Conservation (phyloP, 352 stramenopile species). For the Hyaloperonospora arabidopsidis region DNA sequence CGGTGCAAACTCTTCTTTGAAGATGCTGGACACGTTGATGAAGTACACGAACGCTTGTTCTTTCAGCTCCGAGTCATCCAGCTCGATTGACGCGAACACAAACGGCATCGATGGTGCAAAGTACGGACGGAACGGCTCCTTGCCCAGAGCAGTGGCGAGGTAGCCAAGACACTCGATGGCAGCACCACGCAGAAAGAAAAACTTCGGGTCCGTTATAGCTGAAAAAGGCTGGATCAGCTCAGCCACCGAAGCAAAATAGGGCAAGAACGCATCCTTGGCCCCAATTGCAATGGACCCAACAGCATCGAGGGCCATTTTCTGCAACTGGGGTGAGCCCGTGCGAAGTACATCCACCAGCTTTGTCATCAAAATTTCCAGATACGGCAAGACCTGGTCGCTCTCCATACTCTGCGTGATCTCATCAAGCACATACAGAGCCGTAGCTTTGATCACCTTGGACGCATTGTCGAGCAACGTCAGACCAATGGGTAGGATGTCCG, state of each 20-base stretch:
- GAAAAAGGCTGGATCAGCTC: slow-evolving; percentile 87
- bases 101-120: slow-evolving; percentile 92
- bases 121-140: slow-evolving; percentile 93
- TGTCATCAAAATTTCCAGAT: slow-evolving; percentile 92
- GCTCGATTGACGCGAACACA: slow-evolving; percentile 88
- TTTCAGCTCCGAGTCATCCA: slow-evolving; percentile 94
- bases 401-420: slow-evolving; percentile 98
- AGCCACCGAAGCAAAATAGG: slow-evolving; percentile 89
- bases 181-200: slow-evolving; percentile 90
- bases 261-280: slow-evolving; percentile 94
- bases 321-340: slow-evolving; percentile 85
- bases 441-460: slow-evolving; percentile 91
- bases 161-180: slow-evolving; percentile 98
- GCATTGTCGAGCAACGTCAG: slow-evolving; percentile 92
- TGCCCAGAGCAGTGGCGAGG: slow-evolving; percentile 93
- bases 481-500: slow-evolving; percentile 93
- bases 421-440: slow-evolving; percentile 96
- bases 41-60: slow-evolving; percentile 98
- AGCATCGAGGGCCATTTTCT: slow-evolving; percentile 96
- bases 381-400: slow-evolving; percentile 89
- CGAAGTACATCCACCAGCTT: slow-evolving; percentile 93
- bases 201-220: slow-evolving; percentile 87
- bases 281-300: slow-evolving; percentile 94
- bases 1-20: slow-evolving; percentile 94
- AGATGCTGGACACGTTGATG: slow-evolving; percentile 96